Base-by-base conservation (phyloP, 768 basidiomycete species). In the Calocera cornea region DNA sequence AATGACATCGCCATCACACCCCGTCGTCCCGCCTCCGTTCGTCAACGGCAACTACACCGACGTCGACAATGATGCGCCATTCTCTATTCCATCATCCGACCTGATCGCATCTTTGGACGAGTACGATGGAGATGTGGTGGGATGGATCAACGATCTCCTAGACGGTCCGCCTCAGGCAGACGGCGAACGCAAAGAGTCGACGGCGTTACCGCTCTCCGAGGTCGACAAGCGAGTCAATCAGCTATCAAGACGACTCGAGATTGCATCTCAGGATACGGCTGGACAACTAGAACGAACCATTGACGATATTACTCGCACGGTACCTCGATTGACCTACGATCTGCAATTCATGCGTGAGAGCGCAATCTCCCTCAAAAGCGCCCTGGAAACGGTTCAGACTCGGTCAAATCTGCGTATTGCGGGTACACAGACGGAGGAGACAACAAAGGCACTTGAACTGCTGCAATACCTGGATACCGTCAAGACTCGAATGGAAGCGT, bases 261-360 rank as follows among this genome's bases (percentile, higher is more conserved):
- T 94, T 41, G 87, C 92, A 38, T 86, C 86, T 47, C 88, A 93
- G 73, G 95, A 97, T 72, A 95, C 94, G 0, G 90, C 93, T 1
- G 79, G 87, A 12, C 81, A 88, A 65, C 84, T 97, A 67, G 97
- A 97, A 75, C 86, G 87, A 69, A 84, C 86, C 54, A 94, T 99
- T 68, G 88, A 93, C 73, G 94, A 97, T 74, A 90, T 97, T 47
- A 92, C 95, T 1, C 85, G 94, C 64, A 85, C 87, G 2, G 87
- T 97, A 24, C 92, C 97, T 14, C 85, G 97, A 41, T 82, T 99
- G 54, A 86, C 90, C 1, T 98, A 97, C 75, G 97, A 98, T 77
- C 81, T 99, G 38, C 95, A 98, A 75, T 97, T 97, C 79, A 95
- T 97, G 86, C 88, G 91, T 47, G 95, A 98, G 72, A 86, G 88